Conservation (phyloP, 768 basidiomycete species). For the Suillus paluster region DNA sequence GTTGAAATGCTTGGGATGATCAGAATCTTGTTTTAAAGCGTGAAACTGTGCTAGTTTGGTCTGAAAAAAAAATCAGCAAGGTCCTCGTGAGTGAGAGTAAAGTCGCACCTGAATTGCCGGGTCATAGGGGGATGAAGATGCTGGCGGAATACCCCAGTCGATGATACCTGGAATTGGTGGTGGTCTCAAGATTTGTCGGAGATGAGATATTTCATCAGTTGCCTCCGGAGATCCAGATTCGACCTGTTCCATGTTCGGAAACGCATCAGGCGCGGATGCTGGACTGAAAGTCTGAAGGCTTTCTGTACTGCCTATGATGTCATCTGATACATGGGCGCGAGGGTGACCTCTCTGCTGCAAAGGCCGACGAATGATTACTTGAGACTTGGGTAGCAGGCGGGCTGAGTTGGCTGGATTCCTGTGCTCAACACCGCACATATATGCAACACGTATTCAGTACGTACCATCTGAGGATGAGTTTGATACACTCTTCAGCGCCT, state of each 20-base stretch:
- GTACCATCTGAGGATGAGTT: constrained; percentile 34
- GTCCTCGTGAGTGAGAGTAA: neutral
- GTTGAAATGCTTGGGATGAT: constrained; percentile 87
- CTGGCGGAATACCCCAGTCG: constrained; percentile 81
- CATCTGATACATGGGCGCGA: constrained; percentile 54
- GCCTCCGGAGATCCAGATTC: constrained; percentile 13
- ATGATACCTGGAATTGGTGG: constrained; percentile 63
- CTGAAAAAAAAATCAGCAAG: constrained; percentile 42
- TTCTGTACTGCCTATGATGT: constrained; percentile 34
- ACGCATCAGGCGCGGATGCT: neutral
- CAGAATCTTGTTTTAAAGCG: constrained; percentile 63
- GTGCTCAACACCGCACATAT: neutral
- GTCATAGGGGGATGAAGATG: constrained; percentile 58
- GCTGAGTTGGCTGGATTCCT: constrained; percentile 29
- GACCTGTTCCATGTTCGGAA: neutral
- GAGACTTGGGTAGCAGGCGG: constrained; percentile 52
- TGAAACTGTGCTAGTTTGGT: constrained; percentile 83
- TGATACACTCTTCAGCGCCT: constrained; percentile 44
- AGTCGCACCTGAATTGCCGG: constrained; percentile 60
- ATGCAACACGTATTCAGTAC: constrained; percentile 11
- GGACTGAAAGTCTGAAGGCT: constrained; percentile 1
- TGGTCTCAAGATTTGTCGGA: constrained; percentile 63
- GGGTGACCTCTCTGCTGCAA: constrained; percentile 52
- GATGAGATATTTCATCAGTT: constrained; percentile 53
- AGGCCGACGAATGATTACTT: constrained; percentile 62